A percentile compares a stretch with the other conserved stretches of the same genome.
Evolutionary conservation across 108 stramenopile species (phyloP).

Genomic region (Nannochloropsis gaditana): DNA sequence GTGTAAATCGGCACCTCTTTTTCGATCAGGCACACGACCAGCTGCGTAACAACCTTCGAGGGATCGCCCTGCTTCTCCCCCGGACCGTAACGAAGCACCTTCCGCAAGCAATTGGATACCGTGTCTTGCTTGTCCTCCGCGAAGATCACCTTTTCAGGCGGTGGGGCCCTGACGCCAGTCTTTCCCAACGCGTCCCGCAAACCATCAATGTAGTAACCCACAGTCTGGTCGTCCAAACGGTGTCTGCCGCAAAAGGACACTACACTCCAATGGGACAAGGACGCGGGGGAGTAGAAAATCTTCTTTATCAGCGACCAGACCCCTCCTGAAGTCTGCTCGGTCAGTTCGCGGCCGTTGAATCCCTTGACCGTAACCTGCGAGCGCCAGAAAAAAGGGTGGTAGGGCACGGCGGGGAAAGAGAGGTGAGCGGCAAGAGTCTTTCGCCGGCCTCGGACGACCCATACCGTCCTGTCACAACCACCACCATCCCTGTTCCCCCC

Average conservation of each 20-base stretch:
- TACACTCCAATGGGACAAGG: not conserved
- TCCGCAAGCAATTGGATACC: not conserved
- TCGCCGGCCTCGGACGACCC: not conserved
- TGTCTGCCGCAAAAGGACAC: not conserved
- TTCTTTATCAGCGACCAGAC: not conserved
- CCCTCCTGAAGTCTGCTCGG: not conserved
- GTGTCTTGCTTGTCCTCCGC: not conserved
- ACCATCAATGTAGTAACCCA: not conserved
- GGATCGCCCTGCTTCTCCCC: not conserved
- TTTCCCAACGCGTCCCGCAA: not conserved
- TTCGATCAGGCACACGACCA: constrained; percentile 9
- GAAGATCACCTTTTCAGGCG: not conserved
- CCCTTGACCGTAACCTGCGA: constrained; percentile 1
- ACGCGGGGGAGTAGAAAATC: not conserved
- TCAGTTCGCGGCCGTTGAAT: not conserved
- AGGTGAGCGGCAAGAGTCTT: not conserved
- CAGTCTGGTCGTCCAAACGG: not conserved
- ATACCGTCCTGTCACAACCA: not conserved
- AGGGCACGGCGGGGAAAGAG: not conserved
- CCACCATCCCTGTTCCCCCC: not conserved
- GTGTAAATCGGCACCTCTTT: not conserved
- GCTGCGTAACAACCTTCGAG: not conserved
- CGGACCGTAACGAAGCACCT: not conserved
- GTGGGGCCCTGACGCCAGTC: not conserved
- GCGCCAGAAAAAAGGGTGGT: not conserved